These are phyloP conservation scores for Colletotrichum noveboracense DNA, from an alignment of 2,329 filamentous ascomycete genomes.

Conservation along the genomic window DNA sequence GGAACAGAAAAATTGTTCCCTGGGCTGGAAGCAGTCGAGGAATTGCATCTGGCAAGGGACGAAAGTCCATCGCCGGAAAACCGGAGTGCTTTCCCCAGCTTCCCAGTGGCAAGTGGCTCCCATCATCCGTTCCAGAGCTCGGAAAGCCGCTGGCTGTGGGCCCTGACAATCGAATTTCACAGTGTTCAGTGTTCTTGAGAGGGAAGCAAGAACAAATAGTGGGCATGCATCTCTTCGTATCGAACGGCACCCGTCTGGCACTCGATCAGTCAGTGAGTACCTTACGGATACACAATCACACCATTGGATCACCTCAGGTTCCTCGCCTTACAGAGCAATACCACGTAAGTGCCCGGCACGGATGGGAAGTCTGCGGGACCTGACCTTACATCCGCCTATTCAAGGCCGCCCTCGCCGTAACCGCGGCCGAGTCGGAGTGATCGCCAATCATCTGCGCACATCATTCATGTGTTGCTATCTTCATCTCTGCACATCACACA, in stretches of 20 bases:
- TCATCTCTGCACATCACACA: not conserved
- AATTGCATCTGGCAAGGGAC: not conserved
- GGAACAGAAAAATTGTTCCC: not conserved
- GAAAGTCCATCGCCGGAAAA: not conserved
- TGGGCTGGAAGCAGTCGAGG: not conserved
- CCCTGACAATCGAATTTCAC: not conserved
- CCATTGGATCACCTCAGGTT: not conserved
- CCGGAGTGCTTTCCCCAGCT: not conserved
- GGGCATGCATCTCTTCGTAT: not conserved
- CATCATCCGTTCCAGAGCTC: not conserved
- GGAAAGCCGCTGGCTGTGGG: not conserved
- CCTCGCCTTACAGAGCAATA: not conserved
- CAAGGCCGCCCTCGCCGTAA: not conserved
- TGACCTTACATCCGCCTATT: not conserved
- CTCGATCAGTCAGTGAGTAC: not conserved
- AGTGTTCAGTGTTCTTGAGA: not conserved
- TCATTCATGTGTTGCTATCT: constrained; percentile 11
- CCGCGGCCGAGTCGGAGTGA: not conserved
- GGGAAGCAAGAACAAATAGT: not conserved
- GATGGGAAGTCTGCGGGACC: not conserved
- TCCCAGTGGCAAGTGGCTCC: not conserved
- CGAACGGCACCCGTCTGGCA: not conserved
- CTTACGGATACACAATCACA: not conserved
- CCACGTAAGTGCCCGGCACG: not conserved
- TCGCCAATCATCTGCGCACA: constrained; percentile 14